Evolutionary conservation across 148 eudicot species (phyloP).

Genomic region (Camellia sinensis): DNA sequence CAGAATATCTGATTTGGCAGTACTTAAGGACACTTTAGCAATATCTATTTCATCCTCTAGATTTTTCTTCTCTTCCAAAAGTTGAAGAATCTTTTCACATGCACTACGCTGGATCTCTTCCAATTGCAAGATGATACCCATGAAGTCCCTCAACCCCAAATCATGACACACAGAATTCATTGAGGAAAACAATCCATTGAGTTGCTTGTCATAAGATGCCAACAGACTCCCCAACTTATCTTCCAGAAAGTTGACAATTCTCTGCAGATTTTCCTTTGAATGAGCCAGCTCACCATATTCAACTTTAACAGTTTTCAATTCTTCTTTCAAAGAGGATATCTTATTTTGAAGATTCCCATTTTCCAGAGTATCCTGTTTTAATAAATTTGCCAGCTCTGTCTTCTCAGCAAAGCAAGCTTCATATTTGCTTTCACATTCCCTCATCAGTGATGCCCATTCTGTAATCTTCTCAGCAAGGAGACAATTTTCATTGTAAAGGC

Average conservation of each 20-base stretch:
- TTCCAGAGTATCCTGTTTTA: slow-evolving; percentile 40
- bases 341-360: slow-evolving; percentile 42
- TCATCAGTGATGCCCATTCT: slow-evolving; percentile 47
- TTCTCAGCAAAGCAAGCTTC: slow-evolving; percentile 58
- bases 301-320: slow-evolving; percentile 38
- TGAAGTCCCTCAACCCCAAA: slow-evolving; percentile 25
- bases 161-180: slow-evolving; percentile 18
- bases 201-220: slow-evolving; percentile 31
- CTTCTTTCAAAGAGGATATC: slow-evolving; percentile 45
- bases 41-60: slow-evolving; percentile 44
- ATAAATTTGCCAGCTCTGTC: slow-evolving; percentile 36
- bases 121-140: slow-evolving; percentile 32
- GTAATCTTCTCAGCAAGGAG: slow-evolving; percentile 44
- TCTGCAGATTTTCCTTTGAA: slow-evolving; percentile 46
- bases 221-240: slow-evolving; percentile 49
- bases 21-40: slow-evolving; percentile 40
- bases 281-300: slow-evolving; percentile 36
- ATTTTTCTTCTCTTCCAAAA: slow-evolving; percentile 54
- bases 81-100: slow-evolving; percentile 31
- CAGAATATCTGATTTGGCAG: slow-evolving; percentile 43
- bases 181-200: slow-evolving; percentile 18
- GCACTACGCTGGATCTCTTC: slow-evolving; percentile 52
- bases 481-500: slow-evolving; percentile 47
- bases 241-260: slow-evolving; percentile 36
- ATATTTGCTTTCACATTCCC: slow-evolving; percentile 46